Evolutionary conservation across 768 basidiomycete species (phyloP).

Genomic region (Lepiota venenata): DNA sequence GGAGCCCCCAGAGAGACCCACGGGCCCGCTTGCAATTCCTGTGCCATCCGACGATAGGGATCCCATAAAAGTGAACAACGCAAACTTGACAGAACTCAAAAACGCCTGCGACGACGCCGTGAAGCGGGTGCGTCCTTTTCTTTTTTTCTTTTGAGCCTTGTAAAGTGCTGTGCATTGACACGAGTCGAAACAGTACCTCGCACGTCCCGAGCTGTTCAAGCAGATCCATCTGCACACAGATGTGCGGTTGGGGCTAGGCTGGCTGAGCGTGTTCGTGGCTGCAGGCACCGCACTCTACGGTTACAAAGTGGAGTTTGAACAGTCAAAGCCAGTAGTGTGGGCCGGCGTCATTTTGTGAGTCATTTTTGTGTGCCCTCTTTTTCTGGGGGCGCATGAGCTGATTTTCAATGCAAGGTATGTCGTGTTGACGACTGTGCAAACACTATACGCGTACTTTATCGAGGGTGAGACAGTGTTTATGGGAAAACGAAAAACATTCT

Average conservation of each 20-base stretch:
- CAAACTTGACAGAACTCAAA: constrained; percentile 56
- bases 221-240: constrained; percentile 88
- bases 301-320: constrained; percentile 85
- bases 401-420: constrained; percentile 54
- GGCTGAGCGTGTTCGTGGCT: constrained; percentile 81
- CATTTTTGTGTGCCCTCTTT: neutral
- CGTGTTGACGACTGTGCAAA: constrained; percentile 65
- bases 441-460: constrained; percentile 82
- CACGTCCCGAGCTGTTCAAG: constrained; percentile 79
- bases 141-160: too few species aligned
- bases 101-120: constrained; percentile 85
- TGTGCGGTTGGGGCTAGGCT: constrained; percentile 83
- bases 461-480: constrained; percentile 85
- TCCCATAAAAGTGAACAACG: constrained; percentile 58
- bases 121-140: constrained; percentile 60
- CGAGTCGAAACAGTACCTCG: constrained; percentile 57
- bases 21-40: constrained; percentile 50
- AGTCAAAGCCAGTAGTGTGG: constrained; percentile 78
- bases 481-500: constrained; percentile 87
- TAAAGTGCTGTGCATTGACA: neutral
- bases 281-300: constrained; percentile 81
- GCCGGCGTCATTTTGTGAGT: constrained; percentile 76
- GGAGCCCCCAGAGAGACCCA: constrained; percentile 39
- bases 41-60: constrained; percentile 45
- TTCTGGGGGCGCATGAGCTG: neutral